Evolutionary conservation across 768 basidiomycete genomes (phyloP), one percentile per base, ranked within the genome.

Genomic region (Suillus brevipes): DNA sequence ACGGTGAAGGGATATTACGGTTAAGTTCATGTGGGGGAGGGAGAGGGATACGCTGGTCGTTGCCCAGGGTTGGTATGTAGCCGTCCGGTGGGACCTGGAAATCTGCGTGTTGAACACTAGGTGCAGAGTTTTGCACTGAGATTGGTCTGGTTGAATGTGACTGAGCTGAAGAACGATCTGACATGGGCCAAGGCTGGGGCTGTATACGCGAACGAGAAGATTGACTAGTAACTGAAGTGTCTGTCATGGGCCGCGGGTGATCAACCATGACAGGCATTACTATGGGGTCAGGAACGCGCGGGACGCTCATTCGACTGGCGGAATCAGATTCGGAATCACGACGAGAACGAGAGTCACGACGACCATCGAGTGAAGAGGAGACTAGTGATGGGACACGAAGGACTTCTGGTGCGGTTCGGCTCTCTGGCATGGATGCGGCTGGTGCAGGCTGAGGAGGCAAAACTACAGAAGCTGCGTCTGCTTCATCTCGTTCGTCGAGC

Each of bases 11-110:
- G 34, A 74, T 65, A 45, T 4, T 64, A 42, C 72, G 72, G 20
- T 75, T 78, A 23, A 86, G 65, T 64, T 81, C 84, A 62, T 85
- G 82, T 1, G 86, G 86, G 23, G 85, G 81, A 6, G 84, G 84
- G n/a, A 86, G 74, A 6, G 73, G 65, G 20, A 84, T 84, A 23
- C 75, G 71, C 12, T 77, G 75, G 63, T 80, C 75, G 0, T 75
- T 64, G 16, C 77, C 80, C 43, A 65, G 81, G 55, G n/a, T 78
- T 0, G 86, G 85, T 62, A 87, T 84, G 64, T 76, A 86, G 6
- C 77, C 78, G n/a, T 86, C 85, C 0, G 83, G 84, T 8, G 79
- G 84, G 10, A 81, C 57, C 10, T 74, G 65, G 14, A 78, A 68
- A 2, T 70, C 73, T n/a, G 67, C 18, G 18, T 52, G 67, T 16